Conservation (phyloP, 345 rosid species). For the Turnera subulata region DNA sequence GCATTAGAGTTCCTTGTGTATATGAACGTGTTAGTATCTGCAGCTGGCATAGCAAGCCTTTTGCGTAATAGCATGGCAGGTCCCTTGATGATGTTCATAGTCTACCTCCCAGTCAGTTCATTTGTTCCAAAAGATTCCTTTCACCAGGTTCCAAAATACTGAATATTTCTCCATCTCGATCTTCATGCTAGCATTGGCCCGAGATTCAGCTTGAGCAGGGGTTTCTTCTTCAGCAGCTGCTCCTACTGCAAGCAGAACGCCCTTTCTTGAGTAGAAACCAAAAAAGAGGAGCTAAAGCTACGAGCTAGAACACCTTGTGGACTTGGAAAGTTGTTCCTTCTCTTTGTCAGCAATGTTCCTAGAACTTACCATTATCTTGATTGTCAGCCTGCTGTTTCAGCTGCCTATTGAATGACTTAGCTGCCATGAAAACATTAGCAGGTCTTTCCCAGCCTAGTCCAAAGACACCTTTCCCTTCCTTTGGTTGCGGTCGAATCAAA, state of each 20-base stretch:
- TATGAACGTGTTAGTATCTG: no score
- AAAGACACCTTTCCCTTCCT: constrained; percentile 49
- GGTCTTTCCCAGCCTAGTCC: constrained; percentile 67
- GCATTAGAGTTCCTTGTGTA: no score
- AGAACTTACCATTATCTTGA: constrained; percentile 17
- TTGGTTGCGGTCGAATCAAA: constrained; percentile 43
- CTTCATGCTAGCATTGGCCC: constrained; percentile 34
- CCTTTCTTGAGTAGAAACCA: background rate
- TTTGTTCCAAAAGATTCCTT: constrained; percentile 17
- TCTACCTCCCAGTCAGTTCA: background rate
- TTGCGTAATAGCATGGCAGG: background rate
- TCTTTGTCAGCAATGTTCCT: background rate
- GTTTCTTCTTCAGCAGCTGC: constrained; percentile 43
- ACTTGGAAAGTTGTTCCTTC: background rate
- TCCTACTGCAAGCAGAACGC: constrained; percentile 23
- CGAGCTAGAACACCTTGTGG: background rate
- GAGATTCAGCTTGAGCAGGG: constrained; percentile 55
- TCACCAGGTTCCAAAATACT: constrained; percentile 30
- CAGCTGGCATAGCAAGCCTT: no score
- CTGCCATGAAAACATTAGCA: constrained; percentile 46
- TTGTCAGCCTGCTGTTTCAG: constrained; percentile 25
- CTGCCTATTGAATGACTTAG: constrained; percentile 43
- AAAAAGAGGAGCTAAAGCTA: background rate
- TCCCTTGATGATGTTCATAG: background rate
- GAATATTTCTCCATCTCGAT: constrained; percentile 37